These are phyloP conservation scores for Diplocarpon mali DNA, from an alignment of 2,329 filamentous ascomycete species.

Conservation along the genomic window DNA sequence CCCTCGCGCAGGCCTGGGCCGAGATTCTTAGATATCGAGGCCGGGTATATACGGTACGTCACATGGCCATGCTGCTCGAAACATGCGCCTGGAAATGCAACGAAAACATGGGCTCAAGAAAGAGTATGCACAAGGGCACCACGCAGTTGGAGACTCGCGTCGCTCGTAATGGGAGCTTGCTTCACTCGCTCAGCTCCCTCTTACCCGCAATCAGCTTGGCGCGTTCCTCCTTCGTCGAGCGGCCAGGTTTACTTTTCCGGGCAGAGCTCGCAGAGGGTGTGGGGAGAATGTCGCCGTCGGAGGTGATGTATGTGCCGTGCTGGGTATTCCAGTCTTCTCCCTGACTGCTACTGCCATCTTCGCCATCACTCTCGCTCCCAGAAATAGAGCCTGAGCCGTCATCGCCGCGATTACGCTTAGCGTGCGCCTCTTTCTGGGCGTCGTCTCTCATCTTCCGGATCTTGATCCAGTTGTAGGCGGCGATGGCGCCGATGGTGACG, in stretches of 20 bases:
- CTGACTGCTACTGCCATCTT: conserved; percentile 4
- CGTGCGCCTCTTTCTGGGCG: conserved; percentile 44
- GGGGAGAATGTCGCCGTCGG: conserved; percentile 24
- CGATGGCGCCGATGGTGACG: conserved; percentile 82
- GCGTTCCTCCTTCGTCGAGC: neutral
- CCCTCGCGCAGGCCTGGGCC: neutral
- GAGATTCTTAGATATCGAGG: neutral
- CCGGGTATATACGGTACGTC: too few species aligned
- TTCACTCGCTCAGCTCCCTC: neutral
- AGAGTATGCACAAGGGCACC: too few species aligned
- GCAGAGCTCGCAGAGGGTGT: neutral
- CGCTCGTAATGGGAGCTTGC: neutral
- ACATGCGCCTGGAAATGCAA: too few species aligned
- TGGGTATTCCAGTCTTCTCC: conserved; percentile 21
- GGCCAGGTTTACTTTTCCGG: neutral
- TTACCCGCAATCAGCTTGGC: neutral
- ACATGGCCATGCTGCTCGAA: too few species aligned
- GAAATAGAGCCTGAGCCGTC: conserved; percentile 17
- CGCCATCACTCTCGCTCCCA: conserved; percentile 9
- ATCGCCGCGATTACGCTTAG: conserved; percentile 11
- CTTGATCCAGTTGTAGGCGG: conserved; percentile 89
- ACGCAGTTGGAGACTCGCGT: neutral
- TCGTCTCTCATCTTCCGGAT: conserved; percentile 79
- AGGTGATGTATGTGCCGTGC: conserved; percentile 20
- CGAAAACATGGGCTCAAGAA: too few species aligned